Evolutionary conservation across 208 protist species (phyloP), one percentile per base, ranked within the genome.

Genomic region (Herpetomonas samuelpessoai): DNA sequence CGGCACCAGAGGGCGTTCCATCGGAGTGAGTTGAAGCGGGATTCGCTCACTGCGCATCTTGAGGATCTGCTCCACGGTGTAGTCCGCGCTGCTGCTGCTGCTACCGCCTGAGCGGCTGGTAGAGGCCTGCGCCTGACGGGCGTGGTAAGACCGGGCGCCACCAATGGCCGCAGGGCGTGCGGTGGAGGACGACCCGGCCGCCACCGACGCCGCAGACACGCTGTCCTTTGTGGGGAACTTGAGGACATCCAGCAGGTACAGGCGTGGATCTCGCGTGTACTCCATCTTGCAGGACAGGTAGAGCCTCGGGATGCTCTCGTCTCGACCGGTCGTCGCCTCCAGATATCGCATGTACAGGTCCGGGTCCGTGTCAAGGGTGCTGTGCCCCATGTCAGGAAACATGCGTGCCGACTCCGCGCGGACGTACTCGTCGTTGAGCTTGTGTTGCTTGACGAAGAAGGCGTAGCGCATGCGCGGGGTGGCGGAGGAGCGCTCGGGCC

Each of bases 321-420:
- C 29, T n/a, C 31, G 29, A 2, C 73, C 70, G 64, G 78, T 85
- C 14, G 66, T 19, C 53, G 50, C 30, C 45, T 38, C 73, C 18
- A 93, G 64, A 6, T 48, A 45, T 21, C 65, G 70, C 65, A 93
- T 87, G 57, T 76, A 79, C 12, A 71, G 39, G 52, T 88, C 81
- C 2, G 83, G 80, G 27, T 93, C 83, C 35, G 69, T 62, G 46
- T 86, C 75, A 19, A 93, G 62, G 12, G 76, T 65, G 63, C 86
- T 71, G 57, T 62, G 55, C 19, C 75, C 57, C n/a, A 50, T 59
- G 63, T 39, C 74, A 24, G 50, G 12, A 39, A 50, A 68, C 44
- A 51, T 38, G 30, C 56, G 57, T 30, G 46, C 55, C n/a, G 82
- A 62, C 51, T 62, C 76, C 9, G 31, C 26, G 53, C 59, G 41